Evolutionary conservation across 1,284 basidiomycete genomes (phyloP), one percentile per base, ranked within the genome.

Genomic region (Thelephora terrestris): DNA sequence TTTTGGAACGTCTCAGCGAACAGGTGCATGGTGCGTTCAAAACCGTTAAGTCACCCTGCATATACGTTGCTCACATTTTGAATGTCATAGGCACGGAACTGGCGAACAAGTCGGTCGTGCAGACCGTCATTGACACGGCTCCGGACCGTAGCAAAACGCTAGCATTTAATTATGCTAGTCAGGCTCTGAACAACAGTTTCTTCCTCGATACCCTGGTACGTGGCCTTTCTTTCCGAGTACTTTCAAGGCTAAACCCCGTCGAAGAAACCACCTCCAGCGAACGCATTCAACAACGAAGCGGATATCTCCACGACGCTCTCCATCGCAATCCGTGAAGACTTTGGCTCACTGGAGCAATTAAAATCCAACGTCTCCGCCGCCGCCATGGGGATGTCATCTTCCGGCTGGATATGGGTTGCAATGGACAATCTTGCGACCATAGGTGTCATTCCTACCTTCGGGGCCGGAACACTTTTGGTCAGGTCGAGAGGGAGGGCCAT

Each of bases 171-270:
- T 92, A 94, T 60, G 92, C 93, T 2, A 87, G 86, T 53, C 78
- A 91, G 47, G 91, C 95, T 10, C 71, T 97, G 54, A 99, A 99
- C 71, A 98, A 97, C 65, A 84, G 82, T 59, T 99, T 92, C 75
- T 99, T 98, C 75, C 76, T 99, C 24, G 78, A 87, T 57, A 75
- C 74, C 49, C 71, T 99, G 42, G 90, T 94, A 64, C 52, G 89
- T 77, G 27, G 42, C 20, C 45, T 47, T 29, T 49, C 29, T 42
- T 43, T 27, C 39, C 18, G 17, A 6, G 39, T 20, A n/a, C 5
- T 20, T 7, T 9, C 35, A 32, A 14, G 29, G 14, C 29, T 32
- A 14, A 18, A 20, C 5, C 34, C 16, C 43, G 36, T 20, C 45
- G 17, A 57, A 83, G 78, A 72, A 71, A 64, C 78, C 79, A 20